phyloP scores from a whole-genome alignment of 768 basidiomycete genomes.

The Mycena haematopus region DNA sequence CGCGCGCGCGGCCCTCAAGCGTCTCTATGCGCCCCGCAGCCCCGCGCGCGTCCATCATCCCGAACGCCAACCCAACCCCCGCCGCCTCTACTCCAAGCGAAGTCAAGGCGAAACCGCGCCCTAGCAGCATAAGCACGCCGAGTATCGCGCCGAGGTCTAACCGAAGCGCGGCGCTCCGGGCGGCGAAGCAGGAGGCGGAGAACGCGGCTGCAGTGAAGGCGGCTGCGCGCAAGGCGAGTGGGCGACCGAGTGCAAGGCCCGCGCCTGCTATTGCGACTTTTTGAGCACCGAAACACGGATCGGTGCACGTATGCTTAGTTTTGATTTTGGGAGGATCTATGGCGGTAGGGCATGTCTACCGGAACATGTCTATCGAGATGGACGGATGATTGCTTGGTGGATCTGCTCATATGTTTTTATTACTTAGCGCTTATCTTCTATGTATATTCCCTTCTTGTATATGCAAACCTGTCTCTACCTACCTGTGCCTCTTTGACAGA shows the following conservation, averaged over 20 bases:
- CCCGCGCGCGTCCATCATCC: slow-evolving; percentile 23
- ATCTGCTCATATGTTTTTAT: slow-evolving; percentile 16
- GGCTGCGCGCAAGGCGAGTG: slow-evolving; percentile 43
- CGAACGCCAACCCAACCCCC: slow-evolving; percentile 33
- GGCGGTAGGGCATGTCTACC: background rate
- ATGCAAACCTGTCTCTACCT: background rate
- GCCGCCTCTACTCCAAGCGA: slow-evolving; percentile 2
- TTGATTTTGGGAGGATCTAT: background rate
- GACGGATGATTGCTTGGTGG: background rate
- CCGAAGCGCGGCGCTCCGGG: slow-evolving; percentile 73
- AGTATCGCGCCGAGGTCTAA: slow-evolving; percentile 74
- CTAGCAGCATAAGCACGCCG: slow-evolving; percentile 64
- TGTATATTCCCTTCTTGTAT: slow-evolving; percentile 15
- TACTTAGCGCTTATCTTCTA: slow-evolving; percentile 19
- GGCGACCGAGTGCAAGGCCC: slow-evolving; percentile 26
- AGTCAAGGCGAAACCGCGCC: slow-evolving; percentile 49
- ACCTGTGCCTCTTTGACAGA: slow-evolving; percentile 10
- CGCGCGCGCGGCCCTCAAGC: slow-evolving; percentile 28
- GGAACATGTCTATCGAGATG: background rate
- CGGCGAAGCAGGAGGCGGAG: slow-evolving; percentile 69
- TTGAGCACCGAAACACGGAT: slow-evolving; percentile 10
- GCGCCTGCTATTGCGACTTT: slow-evolving; percentile 18
- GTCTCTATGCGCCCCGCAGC: slow-evolving; percentile 29
- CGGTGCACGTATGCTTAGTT: background rate
- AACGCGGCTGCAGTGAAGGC: slow-evolving; percentile 48